Evolutionary conservation across 2,329 filamentous ascomycete species (phyloP), one percentile per base, ranked within the genome.

Genomic region (Ophiostoma pallidulum): DNA sequence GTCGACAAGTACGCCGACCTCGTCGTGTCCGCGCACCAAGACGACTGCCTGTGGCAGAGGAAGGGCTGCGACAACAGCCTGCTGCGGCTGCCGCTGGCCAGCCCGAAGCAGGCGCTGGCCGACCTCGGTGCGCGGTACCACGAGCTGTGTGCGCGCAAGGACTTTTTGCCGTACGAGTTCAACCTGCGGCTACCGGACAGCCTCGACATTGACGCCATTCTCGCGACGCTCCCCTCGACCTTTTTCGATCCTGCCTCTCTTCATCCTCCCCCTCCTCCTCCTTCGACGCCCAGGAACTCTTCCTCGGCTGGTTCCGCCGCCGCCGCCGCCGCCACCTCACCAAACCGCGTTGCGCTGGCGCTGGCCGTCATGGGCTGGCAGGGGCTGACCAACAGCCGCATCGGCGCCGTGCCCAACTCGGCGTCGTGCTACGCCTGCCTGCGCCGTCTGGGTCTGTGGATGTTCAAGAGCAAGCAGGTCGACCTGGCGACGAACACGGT

Each of bases 361-460:
- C 70, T 92, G 46, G 83, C 86, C 10, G 64, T 89, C 18, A 76
- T 84, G 50, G 86, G 86, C 29, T 91, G 86, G 86, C 78, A 87
- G 57, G 80, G 79, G n/a, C 68, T 80, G 3, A 68, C 66, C 7
- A 74, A 77, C 55, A 54, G 66, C 12, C 66, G 72, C 60, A 66
- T 80, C 58, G 64, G 81, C 60, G 65, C 78, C 2, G 77, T 84
- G 19, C 79, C 82, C 35, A 84, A 87, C 51, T 77, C 91, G 14
- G 82, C 86, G 6, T 81, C 80, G 4, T 98, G 92, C 63, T 76
- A 83, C 50, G 86, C 87, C 18, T 98, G 92, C 62, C 85, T 94
- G 59, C 81, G 92, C 50, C 80, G 90, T 2, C 72, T 97, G 0
- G 92, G 92, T 0, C 72, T 98, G 2, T 98, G 92, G 92, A 84